phyloP scores from a whole-genome alignment of 2,329 filamentous ascomycete genomes.

The Onygenales sp. region DNA sequence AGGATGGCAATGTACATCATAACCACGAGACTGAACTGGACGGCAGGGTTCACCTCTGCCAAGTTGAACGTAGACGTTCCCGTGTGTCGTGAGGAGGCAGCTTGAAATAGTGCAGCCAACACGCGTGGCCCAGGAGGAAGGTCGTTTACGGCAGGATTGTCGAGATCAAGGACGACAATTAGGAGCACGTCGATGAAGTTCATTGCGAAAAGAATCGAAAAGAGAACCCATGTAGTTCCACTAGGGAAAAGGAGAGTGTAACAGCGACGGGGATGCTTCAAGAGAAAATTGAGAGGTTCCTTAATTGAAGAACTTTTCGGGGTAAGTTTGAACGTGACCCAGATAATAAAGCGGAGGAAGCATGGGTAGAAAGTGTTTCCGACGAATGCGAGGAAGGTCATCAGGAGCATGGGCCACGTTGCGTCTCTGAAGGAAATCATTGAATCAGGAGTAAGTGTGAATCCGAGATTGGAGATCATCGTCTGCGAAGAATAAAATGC shows the following conservation, averaged over 20 bases:
- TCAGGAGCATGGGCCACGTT: slow-evolving; percentile 27
- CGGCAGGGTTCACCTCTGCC: slow-evolving; percentile 42
- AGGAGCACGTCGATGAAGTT: slow-evolving; percentile 49
- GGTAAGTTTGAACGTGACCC: slow-evolving; percentile 41
- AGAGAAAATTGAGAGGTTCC: slow-evolving; percentile 43
- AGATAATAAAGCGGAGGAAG: slow-evolving; percentile 48
- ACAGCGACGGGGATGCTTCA: slow-evolving; percentile 54
- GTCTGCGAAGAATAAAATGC: slow-evolving; percentile 43
- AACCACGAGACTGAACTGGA: slow-evolving; percentile 52
- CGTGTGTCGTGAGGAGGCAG: slow-evolving; percentile 39
- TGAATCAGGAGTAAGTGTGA: slow-evolving; percentile 47
- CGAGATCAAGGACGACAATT: slow-evolving; percentile 43
- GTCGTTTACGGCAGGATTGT: slow-evolving; percentile 39
- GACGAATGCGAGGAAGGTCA: slow-evolving; percentile 31
- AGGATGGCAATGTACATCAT: slow-evolving; percentile 99
- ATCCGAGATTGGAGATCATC: slow-evolving; percentile 45
- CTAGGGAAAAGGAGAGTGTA: slow-evolving; percentile 55
- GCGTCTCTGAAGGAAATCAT: slow-evolving; percentile 43
- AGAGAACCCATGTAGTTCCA: slow-evolving; percentile 49
- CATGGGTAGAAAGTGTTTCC: slow-evolving; percentile 44
- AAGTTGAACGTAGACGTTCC: slow-evolving; percentile 44
- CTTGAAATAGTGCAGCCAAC: slow-evolving; percentile 43
- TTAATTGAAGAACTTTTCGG: slow-evolving; percentile 27
- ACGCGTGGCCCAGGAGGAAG: slow-evolving; percentile 10
- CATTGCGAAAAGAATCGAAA: slow-evolving; percentile 41